Conservation (phyloP, 768 basidiomycete genomes). For the Mrakia blollopis region DNA sequence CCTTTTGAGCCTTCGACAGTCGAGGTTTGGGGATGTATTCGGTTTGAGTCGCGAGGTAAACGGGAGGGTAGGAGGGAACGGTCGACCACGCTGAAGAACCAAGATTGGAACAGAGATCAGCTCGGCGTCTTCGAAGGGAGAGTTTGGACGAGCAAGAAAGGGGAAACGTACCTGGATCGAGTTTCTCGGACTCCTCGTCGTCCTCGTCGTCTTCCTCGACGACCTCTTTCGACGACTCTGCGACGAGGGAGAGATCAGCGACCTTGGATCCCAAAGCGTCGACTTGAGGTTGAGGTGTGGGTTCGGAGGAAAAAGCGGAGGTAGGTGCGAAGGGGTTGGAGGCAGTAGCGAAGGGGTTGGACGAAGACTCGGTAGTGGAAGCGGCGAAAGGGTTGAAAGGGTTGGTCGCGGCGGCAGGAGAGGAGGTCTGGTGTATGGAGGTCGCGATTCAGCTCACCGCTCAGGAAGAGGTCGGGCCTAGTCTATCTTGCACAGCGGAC, state of each 20-base stretch:
- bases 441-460: neutral
- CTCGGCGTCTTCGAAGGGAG: neutral
- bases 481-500: slow-evolving; percentile 37
- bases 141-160: neutral
- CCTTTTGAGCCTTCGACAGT: slow-evolving; percentile 21
- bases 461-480: too few relatives aligned
- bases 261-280: slow-evolving; percentile 6
- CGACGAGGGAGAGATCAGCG: neutral
- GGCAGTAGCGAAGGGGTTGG: slow-evolving; percentile 10
- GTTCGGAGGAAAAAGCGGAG: neutral
- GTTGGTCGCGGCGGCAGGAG: neutral
- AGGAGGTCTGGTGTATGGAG: neutral
- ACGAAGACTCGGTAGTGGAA: neutral
- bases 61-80: slow-evolving; percentile 32
- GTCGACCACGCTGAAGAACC: slow-evolving; percentile 1
- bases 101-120: neutral
- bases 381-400: slow-evolving; percentile 22
- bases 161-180: slow-evolving; percentile 20
- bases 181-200: slow-evolving; percentile 29
- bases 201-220: slow-evolving; percentile 38
- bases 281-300: slow-evolving; percentile 8
- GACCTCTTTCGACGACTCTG: neutral
- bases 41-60: slow-evolving; percentile 37
- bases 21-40: slow-evolving; percentile 32
- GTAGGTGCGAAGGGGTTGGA: slow-evolving; percentile 1